These are phyloP conservation scores for Mycena metata DNA, from an alignment of 768 basidiomycete genomes.

Conservation along the genomic window DNA sequence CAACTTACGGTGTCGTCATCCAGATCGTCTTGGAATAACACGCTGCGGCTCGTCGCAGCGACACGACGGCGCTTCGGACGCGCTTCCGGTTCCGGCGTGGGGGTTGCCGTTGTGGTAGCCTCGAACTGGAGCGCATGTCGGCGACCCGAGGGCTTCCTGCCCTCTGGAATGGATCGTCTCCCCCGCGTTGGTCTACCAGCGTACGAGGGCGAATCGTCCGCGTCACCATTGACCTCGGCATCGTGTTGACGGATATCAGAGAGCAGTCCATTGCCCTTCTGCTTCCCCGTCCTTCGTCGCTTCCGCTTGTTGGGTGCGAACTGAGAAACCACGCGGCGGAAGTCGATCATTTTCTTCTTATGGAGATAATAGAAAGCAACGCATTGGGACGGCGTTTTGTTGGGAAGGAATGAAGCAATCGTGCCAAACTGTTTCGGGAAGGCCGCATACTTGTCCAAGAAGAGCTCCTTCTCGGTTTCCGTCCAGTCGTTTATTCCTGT, in stretches of 20 bases:
- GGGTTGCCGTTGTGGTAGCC: constrained; percentile 55
- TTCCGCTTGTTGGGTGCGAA: constrained; percentile 77
- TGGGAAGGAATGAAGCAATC: constrained; percentile 82
- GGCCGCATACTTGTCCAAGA: constrained; percentile 84
- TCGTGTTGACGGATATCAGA: constrained; percentile 87
- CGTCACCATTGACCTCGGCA: constrained; percentile 61
- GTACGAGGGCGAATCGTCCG: constrained; percentile 51
- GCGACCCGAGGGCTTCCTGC: constrained; percentile 31
- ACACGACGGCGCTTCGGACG: constrained; percentile 50
- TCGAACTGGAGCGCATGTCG: constrained; percentile 49
- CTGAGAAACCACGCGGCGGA: constrained; percentile 79
- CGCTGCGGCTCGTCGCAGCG: constrained; percentile 25
- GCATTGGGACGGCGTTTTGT: constrained; percentile 91
- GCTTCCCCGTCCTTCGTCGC: constrained; percentile 73
- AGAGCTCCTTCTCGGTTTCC: constrained; percentile 82
- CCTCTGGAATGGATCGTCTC: constrained; percentile 48
- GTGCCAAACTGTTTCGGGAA: constrained; percentile 97
- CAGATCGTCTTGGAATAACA: constrained; percentile 28
- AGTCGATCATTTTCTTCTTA: constrained; percentile 91
- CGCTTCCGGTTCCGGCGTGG: constrained; percentile 62
- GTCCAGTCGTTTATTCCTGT: constrained; percentile 92
- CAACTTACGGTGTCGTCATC: constrained; percentile 33
- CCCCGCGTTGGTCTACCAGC: constrained; percentile 57
- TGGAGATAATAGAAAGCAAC: constrained; percentile 95
- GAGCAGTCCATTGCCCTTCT: constrained; percentile 85